Base-by-base conservation (phyloP, 192 early-diverging fungal species). In the Rhizophlyctis rosea region DNA sequence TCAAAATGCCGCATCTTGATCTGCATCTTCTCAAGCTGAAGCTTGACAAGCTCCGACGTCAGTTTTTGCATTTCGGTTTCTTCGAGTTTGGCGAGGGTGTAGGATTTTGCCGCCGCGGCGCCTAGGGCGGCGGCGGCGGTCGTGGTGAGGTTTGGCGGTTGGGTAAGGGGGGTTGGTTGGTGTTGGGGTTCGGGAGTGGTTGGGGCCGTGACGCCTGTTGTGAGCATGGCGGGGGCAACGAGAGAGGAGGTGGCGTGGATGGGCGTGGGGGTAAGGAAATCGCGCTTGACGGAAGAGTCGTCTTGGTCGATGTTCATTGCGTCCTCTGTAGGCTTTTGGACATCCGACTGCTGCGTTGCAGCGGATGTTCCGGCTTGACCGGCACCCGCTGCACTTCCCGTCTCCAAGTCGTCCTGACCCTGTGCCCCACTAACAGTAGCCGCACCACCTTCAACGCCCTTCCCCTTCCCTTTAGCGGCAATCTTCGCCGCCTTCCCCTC, bases 1-100 rank as follows among this genome's bases (percentile, higher is more conserved):
- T 95, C 86, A 69, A 99, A 94, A 71, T 97, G 91, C 61, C 81
- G 74, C 84, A 98, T 83, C 72, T 99, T 99, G 25, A 93, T 78
- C 59, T 94, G 89, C 54, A 98, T 61, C 70, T 97, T 96, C 69
- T 83, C 81, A 54, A 95, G 73, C 70, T 99, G 94, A 54, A 88
- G 76, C 56, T 96, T 88, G 1, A 98, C 86, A 0, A 92, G 84
- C 18, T 83, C 78, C 54, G 91, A 83, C 21, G 95, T 89, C 60
- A 93, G 71, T 30, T 82, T 79, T 61, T 90, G 86, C 47, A 92
- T 84, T 76, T 98, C 93, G 5, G 85, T 77, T 62, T 95, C 95
- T 65, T 96, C 91, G 61, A 89, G 82, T 14, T 86, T 73, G 1
- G 93, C 90, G 4, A 98, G 79, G 3, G 72, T 77, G 34, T 89